Evolutionary conservation across 768 basidiomycete genomes (phyloP).

Genomic region (Tylopilus cervinicoccineus): DNA sequence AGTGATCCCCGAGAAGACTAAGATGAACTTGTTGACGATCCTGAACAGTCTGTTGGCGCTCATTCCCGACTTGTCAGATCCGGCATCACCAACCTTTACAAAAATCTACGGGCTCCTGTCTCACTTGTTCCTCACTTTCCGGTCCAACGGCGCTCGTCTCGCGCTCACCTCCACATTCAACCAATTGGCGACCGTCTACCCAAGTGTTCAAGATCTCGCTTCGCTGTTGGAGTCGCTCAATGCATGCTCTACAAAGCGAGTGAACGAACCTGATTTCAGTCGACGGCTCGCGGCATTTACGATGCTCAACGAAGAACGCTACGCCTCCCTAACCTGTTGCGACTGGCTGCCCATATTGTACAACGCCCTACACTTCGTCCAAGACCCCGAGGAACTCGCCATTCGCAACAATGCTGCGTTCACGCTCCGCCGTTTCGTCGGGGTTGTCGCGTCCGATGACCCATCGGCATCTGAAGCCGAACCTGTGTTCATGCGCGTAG

Average conservation of each 20-base stretch:
- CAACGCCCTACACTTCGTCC: conserved; percentile 81
- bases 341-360: conserved; percentile 84
- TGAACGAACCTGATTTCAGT: conserved; percentile 94
- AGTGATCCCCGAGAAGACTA: conserved; percentile 79
- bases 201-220: conserved; percentile 47
- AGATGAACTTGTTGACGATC: conserved; percentile 76
- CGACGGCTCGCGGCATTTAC: conserved; percentile 74
- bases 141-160: conserved; percentile 65
- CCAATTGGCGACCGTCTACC: conserved; percentile 36
- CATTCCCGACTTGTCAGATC: conserved; percentile 56
- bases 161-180: conserved; percentile 66
- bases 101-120: conserved; percentile 67
- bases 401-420: conserved; percentile 79
- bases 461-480: conserved; percentile 42
- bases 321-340: conserved; percentile 43
- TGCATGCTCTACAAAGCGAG: conserved; percentile 74
- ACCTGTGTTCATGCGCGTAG: conserved; percentile 52
- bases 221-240: conserved; percentile 68
- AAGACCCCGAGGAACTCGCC: conserved; percentile 85
- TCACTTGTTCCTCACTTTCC: conserved; percentile 71
- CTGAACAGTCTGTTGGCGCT: conserved; percentile 61
- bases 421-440: conserved; percentile 74
- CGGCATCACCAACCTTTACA: conserved; percentile 38
- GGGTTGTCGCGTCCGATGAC: conserved; percentile 38
- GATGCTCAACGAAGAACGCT: conserved; percentile 62